Evolutionary conservation across 2,329 filamentous ascomycete species (phyloP), one percentile per base, ranked within the genome.

Genomic region (Exophiala bonariae): DNA sequence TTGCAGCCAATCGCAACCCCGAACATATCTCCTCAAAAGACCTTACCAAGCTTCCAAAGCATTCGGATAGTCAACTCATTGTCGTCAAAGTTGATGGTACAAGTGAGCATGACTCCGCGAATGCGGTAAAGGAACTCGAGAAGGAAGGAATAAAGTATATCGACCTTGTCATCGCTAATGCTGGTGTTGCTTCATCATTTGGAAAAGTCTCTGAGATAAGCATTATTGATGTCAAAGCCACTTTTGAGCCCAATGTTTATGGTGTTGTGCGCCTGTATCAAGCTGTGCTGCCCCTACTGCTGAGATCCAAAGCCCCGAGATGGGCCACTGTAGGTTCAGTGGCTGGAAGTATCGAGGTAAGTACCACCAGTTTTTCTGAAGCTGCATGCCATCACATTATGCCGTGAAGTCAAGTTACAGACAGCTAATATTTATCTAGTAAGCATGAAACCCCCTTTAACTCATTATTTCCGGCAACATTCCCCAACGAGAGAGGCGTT

Each of bases 141-240:
- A 38, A 57, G 18, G 46, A 65, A 8, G 64, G 63, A 3, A 70
- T 80, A 50, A 55, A 60, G 4, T 59, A 66, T 18, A 58, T 80
- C 3, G 76, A 81, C 49, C 59, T 77, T 5, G 67, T 80, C 2
- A 71, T 81, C 42, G 72, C 76, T 32, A 80, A 80, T 55, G 76
- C 77, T 0, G 77, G 69, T 11, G 69, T 75, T 8, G 56, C 45
- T 45, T n/a, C 35, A 11, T 3, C 31, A 20, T 60, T 16, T 8
- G 45, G 56, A 0, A 52, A 31, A 11, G 52, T 63, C 9, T 31
- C 37, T 1, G 46, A 53, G 2, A 52, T 58, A 1, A 41, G 30
- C 3, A 22, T 55, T 8, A 33, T 50, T 2, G 52, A 41, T 17
- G 19, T 72, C 0, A 34, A 44, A 16, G 44, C 58, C 9, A 62